phyloP scores from a whole-genome alignment of 208 protist genomes.

The Trypanosoma avium region DNA sequence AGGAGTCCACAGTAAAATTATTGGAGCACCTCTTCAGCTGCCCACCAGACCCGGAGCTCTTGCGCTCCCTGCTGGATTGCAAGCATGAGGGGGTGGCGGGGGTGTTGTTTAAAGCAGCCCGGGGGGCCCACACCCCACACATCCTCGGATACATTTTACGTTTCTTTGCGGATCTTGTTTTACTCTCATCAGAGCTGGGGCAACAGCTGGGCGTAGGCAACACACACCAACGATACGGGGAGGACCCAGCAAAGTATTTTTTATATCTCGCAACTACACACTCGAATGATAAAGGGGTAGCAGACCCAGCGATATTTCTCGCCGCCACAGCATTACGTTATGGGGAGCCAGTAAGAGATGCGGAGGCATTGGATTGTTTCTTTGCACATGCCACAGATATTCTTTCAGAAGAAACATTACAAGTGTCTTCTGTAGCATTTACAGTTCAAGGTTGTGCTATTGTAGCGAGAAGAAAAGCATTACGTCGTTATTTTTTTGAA shows the following conservation, averaged over 20 bases:
- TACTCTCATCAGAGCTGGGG: constrained; percentile 38
- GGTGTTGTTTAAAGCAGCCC: constrained; percentile 54
- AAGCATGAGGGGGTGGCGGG: constrained; percentile 56
- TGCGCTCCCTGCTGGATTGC: constrained; percentile 53
- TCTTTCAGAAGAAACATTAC: constrained; percentile 58
- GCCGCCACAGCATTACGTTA: constrained; percentile 69
- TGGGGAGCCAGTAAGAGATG: constrained; percentile 45
- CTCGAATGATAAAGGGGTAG: constrained; percentile 43
- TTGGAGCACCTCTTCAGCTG: constrained; percentile 82
- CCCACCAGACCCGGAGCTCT: constrained; percentile 49
- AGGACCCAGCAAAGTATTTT: constrained; percentile 47
- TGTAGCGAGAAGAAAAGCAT: constrained; percentile 68
- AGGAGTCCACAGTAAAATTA: constrained; percentile 54
- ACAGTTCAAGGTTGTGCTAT: constrained; percentile 76
- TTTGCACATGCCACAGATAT: constrained; percentile 49
- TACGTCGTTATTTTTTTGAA: constrained; percentile 75
- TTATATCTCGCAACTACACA: constrained; percentile 47
- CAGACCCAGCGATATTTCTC: constrained; percentile 77
- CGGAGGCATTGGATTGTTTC: constrained; percentile 54
- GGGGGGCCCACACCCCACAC: constrained; percentile 38
- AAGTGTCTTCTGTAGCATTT: constrained; percentile 67
- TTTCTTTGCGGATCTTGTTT: constrained; percentile 78
- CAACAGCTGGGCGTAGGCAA: constrained; percentile 50
- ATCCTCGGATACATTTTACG: constrained; percentile 72
- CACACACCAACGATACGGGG: constrained; percentile 45